Evolutionary conservation across 2,329 filamentous ascomycete species (phyloP), one percentile per base, ranked within the genome.

Genomic region (Nothopassalora personata): DNA sequence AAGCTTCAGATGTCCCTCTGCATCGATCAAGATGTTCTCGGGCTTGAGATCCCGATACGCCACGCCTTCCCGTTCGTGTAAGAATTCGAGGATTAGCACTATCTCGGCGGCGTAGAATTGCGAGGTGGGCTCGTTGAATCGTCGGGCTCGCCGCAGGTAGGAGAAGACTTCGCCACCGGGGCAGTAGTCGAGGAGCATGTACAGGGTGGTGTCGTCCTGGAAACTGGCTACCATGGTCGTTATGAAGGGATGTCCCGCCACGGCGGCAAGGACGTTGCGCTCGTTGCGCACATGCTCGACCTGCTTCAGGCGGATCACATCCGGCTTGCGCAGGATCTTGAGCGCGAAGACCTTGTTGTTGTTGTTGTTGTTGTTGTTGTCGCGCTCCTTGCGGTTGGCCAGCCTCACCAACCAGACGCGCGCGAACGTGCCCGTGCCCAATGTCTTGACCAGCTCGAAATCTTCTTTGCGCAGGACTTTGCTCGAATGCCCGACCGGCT

Each of bases 251-350:
- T 92, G 86, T 27, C 89, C 89, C 50, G 87, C 86, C 51, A 93
- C 87, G 64, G 89, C 86, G 69, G 85, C 83, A 54, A 94, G 84
- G 66, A 93, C 87, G 63, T 86, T 83, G 67, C 89, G 87, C 79
- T 94, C 90, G 75, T 92, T 89, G 61, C 88, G 87, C 56, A 93
- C 89, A 74, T 94, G 90, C 75, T 93, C 89, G 66, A 93, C 86
- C 71, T 94, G 90, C 79, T 93, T 93, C 59, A 93, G 82, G 64
- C 87, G 87, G 72, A 94, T 88, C 48, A 94, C 87, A 68, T 83
- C 80, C 50, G 77, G 75, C 69, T 83, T 83, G 65, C 88, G 85
- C 64, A 93, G 75, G 57, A 91, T 90, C 80, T 93, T 93, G 69
- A 93, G 81, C 49, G 89, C 89, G 74, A 87, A 92, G n/a, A 92